Percentiles rank a stretch among this genome's conserved stretches.
Evolutionary conservation across 1,284 basidiomycete species (phyloP).

Genomic region (Fomes fomentarius): DNA sequence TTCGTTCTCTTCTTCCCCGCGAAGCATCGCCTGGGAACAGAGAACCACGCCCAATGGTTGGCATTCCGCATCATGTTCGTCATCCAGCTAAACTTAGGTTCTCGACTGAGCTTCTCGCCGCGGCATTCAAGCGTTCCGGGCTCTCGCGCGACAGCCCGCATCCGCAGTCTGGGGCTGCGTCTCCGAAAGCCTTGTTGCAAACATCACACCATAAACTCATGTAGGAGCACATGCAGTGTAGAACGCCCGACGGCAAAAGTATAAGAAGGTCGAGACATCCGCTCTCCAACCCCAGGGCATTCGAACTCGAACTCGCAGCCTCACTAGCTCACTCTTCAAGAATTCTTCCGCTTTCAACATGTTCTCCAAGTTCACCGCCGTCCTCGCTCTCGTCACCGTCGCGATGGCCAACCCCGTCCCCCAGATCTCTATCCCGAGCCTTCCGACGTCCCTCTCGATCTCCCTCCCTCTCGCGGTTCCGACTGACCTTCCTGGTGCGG

Average conservation of each 20-base stretch:
- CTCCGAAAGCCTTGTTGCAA: background rate
- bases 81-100: background rate
- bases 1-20: background rate
- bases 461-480: background rate
- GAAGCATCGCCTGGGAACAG: background rate
- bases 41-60: background rate
- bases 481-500: background rate
- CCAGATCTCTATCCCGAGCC: background rate
- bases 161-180: background rate
- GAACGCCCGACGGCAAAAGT: background rate
- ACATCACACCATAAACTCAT: too few relatives aligned
- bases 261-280: conserved; percentile 3
- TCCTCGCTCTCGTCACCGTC: conserved; percentile 17
- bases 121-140: too few relatives aligned
- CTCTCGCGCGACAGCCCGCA: too few relatives aligned
- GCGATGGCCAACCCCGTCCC: conserved; percentile 17
- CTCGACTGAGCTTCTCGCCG: too few relatives aligned
- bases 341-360: background rate
- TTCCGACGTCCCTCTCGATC: background rate
- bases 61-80: background rate
- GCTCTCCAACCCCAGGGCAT: conserved; percentile 7
- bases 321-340: background rate
- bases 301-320: conserved; percentile 1
- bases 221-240: too few relatives aligned
- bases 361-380: conserved; percentile 17